Percentiles rank a stretch among this genome's conserved stretches.
Evolutionary conservation across 2,329 filamentous ascomycete genomes (phyloP).

Genomic region (Achaetomium macrosporum): DNA sequence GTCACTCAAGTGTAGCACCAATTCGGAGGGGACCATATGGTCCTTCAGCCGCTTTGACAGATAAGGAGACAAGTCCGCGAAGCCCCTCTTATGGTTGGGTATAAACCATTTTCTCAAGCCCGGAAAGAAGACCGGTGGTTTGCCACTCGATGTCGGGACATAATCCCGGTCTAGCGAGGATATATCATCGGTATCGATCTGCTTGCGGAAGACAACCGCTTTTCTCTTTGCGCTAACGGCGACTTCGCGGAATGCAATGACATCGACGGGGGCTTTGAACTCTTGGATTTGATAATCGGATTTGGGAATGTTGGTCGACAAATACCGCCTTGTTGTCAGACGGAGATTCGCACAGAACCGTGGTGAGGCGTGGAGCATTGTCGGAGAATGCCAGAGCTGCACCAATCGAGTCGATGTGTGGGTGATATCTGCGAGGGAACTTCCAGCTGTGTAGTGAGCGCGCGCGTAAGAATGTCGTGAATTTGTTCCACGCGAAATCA

Average conservation of each 20-base stretch:
- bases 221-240: conserved; percentile 43
- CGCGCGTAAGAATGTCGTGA: too few species aligned
- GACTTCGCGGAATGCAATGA: conserved; percentile 42
- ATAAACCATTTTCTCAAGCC: conserved; percentile 53
- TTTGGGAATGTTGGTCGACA: neutral
- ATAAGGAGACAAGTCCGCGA: too few species aligned
- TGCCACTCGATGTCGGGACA: neutral
- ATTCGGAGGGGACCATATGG: conserved; percentile 36
- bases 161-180: neutral
- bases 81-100: too few species aligned
- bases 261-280: neutral
- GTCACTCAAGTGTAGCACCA: conserved; percentile 22
- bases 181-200: neutral
- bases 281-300: neutral
- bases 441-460: too few species aligned
- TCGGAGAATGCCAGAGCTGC: neutral
- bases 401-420: too few species aligned
- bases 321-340: neutral
- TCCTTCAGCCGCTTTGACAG: conserved; percentile 4
- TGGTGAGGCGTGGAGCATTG: neutral
- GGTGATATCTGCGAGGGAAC: too few species aligned
- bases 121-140: neutral
- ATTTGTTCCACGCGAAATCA: neutral
- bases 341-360: neutral
- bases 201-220: conserved; percentile 43